These are phyloP conservation scores for Candida pseudoglaebosa DNA, from an alignment of 805 yeast species.

Conservation along the genomic window DNA sequence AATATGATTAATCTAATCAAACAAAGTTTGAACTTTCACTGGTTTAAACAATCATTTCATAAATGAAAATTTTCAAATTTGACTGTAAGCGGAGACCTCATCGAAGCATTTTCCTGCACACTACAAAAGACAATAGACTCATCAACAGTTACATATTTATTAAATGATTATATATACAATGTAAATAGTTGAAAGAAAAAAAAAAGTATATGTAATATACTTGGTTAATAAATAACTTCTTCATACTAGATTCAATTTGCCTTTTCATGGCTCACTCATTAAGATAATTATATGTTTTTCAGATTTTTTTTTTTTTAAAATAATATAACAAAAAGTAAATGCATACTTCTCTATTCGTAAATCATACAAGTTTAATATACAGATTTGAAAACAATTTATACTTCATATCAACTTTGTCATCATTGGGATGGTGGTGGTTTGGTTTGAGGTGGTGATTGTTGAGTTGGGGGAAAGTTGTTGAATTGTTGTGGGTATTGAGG, in stretches of 20 bases:
- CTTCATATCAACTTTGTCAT: neutral
- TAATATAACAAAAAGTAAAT: neutral
- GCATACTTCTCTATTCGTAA: neutral
- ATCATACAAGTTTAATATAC: neutral
- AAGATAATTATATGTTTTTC: too few relatives aligned
- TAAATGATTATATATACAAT: neutral
- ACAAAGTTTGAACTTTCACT: conserved; percentile 1
- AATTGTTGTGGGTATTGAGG: conserved; percentile 10
- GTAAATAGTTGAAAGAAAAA: neutral
- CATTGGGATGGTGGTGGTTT: conserved; percentile 12
- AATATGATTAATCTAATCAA: neutral
- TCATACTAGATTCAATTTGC: neutral
- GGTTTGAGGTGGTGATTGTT: conserved; percentile 7
- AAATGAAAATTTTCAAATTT: neutral
- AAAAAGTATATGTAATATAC: too few relatives aligned
- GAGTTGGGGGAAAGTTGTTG: conserved; percentile 4
- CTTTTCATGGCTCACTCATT: neutral
- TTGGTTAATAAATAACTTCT: neutral
- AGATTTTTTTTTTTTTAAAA: neutral
- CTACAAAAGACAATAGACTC: neutral
- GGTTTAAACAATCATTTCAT: neutral
- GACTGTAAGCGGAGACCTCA: neutral
- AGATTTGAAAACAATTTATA: neutral
- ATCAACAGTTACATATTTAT: neutral
- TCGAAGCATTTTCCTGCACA: conserved; percentile 1